phyloP scores from a whole-genome alignment of 148 eudicot species.

The Chenopodium suecicum region DNA sequence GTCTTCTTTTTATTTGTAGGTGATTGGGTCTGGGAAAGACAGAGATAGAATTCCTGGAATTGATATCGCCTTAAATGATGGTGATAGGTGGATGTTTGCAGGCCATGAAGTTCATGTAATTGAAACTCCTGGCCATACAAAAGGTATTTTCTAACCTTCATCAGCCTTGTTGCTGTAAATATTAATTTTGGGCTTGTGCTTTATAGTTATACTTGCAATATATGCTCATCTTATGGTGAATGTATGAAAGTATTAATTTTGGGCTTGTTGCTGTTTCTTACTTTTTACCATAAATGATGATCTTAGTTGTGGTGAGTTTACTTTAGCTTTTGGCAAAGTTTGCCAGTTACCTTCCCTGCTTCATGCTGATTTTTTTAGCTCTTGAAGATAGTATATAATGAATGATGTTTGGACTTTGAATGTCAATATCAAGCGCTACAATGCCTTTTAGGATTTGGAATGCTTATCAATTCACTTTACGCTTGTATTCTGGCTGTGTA shows the following conservation, averaged over 20 bases:
- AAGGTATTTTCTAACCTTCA: constrained; percentile 35
- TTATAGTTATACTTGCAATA: not conserved
- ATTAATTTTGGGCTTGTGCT: not conserved
- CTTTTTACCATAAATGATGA: not conserved
- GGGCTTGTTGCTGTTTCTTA: not conserved
- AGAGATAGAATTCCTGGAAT: constrained; percentile 83
- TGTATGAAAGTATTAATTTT: not conserved
- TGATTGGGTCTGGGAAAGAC: constrained; percentile 73
- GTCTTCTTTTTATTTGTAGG: constrained; percentile 37
- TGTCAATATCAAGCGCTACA: not conserved
- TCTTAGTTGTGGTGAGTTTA: not conserved
- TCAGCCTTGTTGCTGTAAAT: not conserved
- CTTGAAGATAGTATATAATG: not conserved
- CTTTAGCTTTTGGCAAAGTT: not conserved
- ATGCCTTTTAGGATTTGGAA: not conserved
- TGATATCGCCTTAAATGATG: constrained; percentile 73
- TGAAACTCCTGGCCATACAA: constrained; percentile 89
- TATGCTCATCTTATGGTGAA: not conserved
- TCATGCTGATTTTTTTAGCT: not conserved
- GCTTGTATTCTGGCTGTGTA: not conserved
- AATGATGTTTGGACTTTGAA: not conserved
- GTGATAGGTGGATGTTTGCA: constrained; percentile 93
- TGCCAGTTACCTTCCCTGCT: not conserved
- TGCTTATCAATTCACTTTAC: not conserved
- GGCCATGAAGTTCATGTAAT: constrained; percentile 84